Evolutionary conservation across 2,329 filamentous ascomycete species (phyloP).

Genomic region (Aspergillus ibericus): DNA sequence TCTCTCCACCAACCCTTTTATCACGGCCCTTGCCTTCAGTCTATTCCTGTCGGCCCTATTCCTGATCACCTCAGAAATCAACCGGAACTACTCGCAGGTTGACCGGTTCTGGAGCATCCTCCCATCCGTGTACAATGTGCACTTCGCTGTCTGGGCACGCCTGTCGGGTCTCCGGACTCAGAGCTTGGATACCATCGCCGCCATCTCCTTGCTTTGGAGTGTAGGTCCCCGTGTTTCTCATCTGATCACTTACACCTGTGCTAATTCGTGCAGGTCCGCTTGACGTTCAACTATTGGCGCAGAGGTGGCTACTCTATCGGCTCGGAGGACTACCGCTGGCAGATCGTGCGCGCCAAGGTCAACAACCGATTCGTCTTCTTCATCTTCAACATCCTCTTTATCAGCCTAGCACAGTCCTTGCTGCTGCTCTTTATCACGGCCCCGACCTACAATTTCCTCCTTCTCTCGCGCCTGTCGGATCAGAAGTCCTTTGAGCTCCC

Average conservation of each 20-base stretch:
- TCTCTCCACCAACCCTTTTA: conserved; percentile 78
- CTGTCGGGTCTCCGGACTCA: conserved; percentile 68
- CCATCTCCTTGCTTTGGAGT: conserved; percentile 75
- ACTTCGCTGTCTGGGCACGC: conserved; percentile 82
- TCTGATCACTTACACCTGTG: neutral
- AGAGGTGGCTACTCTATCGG: conserved; percentile 88
- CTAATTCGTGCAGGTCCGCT: conserved; percentile 57
- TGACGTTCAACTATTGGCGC: conserved; percentile 97
- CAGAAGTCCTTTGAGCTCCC: conserved; percentile 55
- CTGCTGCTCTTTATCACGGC: conserved; percentile 76
- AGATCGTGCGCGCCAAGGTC: conserved; percentile 67
- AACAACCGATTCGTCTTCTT: conserved; percentile 75
- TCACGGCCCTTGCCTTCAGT: conserved; percentile 71
- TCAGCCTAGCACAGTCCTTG: conserved; percentile 77
- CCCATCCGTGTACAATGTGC: conserved; percentile 80
- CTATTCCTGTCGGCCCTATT: conserved; percentile 70
- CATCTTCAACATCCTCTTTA: conserved; percentile 86
- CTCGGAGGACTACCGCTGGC: conserved; percentile 95
- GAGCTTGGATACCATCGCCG: conserved; percentile 70
- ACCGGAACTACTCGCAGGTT: conserved; percentile 94
- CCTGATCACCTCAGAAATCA: conserved; percentile 76
- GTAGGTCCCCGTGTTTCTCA: conserved; percentile 49
- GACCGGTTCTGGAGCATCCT: conserved; percentile 90
- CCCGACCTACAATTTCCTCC: conserved; percentile 79
- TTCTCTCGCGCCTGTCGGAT: conserved; percentile 65